These are phyloP conservation scores for Ormosia semicastrata DNA, from an alignment of 306 rosid genomes.

Conservation along the genomic window DNA sequence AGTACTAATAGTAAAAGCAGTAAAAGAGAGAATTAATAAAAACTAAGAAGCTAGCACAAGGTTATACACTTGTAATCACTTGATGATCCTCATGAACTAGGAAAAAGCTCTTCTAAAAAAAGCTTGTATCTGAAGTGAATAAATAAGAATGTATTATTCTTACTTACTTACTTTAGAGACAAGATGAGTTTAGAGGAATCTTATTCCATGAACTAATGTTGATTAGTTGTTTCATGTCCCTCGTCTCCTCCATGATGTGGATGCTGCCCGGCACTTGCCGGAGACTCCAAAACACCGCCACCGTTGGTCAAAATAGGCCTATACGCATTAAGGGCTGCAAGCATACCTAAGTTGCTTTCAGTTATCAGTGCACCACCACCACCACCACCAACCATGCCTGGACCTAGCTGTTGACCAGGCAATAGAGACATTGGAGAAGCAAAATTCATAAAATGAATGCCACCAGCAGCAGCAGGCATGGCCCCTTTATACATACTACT, in stretches of 20 bases:
- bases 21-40: not conserved
- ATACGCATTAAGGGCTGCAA: conserved; percentile 57
- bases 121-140: too few species aligned
- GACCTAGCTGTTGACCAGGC: conserved; percentile 51
- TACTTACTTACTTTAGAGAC: too few species aligned
- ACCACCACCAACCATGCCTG: conserved; percentile 24
- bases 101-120: too few species aligned
- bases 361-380: not conserved
- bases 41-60: not conserved
- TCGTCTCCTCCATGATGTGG: conserved; percentile 36
- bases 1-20: not conserved
- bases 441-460: conserved; percentile 65
- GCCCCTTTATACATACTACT: conserved; percentile 43
- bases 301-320: conserved; percentile 36
- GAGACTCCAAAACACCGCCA: conserved; percentile 13
- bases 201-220: not conserved
- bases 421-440: conserved; percentile 55
- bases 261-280: conserved; percentile 13
- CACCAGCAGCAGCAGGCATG: conserved; percentile 12
- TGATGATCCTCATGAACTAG: conserved; percentile 1
- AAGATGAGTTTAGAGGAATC: too few species aligned
- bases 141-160: too few species aligned
- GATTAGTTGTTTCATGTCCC: conserved; percentile 31
- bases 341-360: conserved; percentile 61
- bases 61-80: conserved; percentile 26